These are phyloP conservation scores for Tagetes erecta DNA, from an alignment of 129 eudicot species.

Conservation along the genomic window DNA sequence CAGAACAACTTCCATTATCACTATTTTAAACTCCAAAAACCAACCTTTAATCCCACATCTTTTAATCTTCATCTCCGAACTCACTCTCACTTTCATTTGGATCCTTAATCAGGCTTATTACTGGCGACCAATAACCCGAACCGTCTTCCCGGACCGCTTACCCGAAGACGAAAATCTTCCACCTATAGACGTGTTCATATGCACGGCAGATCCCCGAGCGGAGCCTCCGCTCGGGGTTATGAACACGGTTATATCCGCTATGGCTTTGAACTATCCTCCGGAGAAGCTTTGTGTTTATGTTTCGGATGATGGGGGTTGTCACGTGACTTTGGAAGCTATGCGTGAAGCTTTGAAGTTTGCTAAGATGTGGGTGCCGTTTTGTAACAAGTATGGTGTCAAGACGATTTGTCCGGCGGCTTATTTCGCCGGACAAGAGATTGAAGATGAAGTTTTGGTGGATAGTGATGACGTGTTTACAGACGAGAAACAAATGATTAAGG, in stretches of 20 bases:
- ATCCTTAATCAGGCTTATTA: slow-evolving; percentile 32
- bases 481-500: slow-evolving; percentile 37
- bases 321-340: slow-evolving; percentile 45
- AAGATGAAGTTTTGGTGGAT: neutral
- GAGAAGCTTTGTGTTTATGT: slow-evolving; percentile 49
- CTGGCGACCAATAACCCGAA: slow-evolving; percentile 47
- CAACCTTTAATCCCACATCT: slow-evolving; percentile 25
- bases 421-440: slow-evolving; percentile 25
- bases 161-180: slow-evolving; percentile 47
- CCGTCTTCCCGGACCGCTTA: slow-evolving; percentile 44
- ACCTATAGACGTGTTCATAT: slow-evolving; percentile 48
- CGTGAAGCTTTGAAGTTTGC: slow-evolving; percentile 46
- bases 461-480: slow-evolving; percentile 26
- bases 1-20: slow-evolving; percentile 31
- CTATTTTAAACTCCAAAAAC: neutral
- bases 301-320: slow-evolving; percentile 54
- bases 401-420: slow-evolving; percentile 43
- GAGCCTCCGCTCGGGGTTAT: slow-evolving; percentile 59
- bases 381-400: slow-evolving; percentile 36
- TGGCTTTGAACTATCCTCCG: slow-evolving; percentile 48
- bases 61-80: slow-evolving; percentile 33
- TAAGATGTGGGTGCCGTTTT: slow-evolving; percentile 56
- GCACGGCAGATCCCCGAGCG: slow-evolving; percentile 55
- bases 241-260: slow-evolving; percentile 63
- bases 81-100: slow-evolving; percentile 45